Percentiles rank a stretch among this genome's conserved stretches.
Conservation (phyloP, 2,329 filamentous ascomycete genomes). For the Arthroderma sp. region DNA sequence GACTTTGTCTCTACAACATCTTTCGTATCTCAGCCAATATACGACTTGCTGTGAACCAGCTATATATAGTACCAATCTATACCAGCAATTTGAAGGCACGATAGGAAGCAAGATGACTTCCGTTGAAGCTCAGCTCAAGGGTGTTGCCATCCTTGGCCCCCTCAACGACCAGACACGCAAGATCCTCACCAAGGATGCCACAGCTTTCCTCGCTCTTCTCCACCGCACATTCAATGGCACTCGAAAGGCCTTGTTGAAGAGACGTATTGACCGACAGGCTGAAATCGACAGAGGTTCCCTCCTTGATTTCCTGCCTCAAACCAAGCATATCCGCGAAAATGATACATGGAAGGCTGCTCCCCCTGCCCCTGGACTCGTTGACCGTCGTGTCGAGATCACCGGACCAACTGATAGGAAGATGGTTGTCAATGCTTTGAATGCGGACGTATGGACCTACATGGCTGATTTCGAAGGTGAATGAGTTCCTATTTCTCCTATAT, state of each 20-base stretch:
- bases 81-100: background rate
- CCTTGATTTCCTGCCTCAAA: constrained; percentile 92
- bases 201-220: constrained; percentile 83
- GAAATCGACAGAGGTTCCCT: constrained; percentile 83
- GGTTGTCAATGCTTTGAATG: constrained; percentile 94
- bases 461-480: constrained; percentile 84
- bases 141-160: constrained; percentile 72
- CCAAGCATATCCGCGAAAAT: constrained; percentile 87
- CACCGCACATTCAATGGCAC: constrained; percentile 88
- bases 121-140: constrained; percentile 67
- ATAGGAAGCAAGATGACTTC: constrained; percentile 44
- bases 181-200: constrained; percentile 81
- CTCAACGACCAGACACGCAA: constrained; percentile 70
- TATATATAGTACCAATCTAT: background rate
- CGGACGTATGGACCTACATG: constrained; percentile 98
- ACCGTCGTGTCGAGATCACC: constrained; percentile 92
- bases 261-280: constrained; percentile 72
- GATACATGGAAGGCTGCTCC: constrained; percentile 84
- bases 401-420: constrained; percentile 97
- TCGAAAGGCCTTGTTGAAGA: constrained; percentile 78
- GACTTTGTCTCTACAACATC: background rate
- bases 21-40: background rate
- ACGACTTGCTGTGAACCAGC: background rate
- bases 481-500: background rate
- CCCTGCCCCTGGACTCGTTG: constrained; percentile 81